These are phyloP conservation scores for Teratosphaeria pseudoeucalypti DNA, from an alignment of 2,329 filamentous ascomycete species.

Conservation along the genomic window DNA sequence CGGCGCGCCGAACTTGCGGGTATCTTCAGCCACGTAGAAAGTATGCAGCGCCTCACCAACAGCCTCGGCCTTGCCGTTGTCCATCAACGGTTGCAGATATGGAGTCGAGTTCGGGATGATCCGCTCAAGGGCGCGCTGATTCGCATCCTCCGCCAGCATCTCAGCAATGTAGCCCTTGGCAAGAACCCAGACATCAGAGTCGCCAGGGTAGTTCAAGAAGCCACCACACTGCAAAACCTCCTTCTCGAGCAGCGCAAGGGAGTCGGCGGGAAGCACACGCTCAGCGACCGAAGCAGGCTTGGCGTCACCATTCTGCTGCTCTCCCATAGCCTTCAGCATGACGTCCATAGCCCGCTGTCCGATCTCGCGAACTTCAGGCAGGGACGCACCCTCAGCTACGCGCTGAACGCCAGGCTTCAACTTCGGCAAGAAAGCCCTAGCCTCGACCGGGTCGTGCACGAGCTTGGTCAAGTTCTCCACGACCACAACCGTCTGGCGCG, in stretches of 20 bases:
- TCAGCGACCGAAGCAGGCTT: slow-evolving; percentile 48
- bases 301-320: slow-evolving; percentile 39
- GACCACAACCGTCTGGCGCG: slow-evolving; percentile 91
- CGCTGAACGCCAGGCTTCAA: slow-evolving; percentile 85
- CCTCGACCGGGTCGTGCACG: slow-evolving; percentile 91
- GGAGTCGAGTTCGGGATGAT: slow-evolving; percentile 59
- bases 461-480: slow-evolving; percentile 97
- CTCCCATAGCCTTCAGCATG: slow-evolving; percentile 86
- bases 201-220: slow-evolving; percentile 50
- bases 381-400: slow-evolving; percentile 76
- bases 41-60: slow-evolving; percentile 66
- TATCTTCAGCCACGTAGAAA: slow-evolving; percentile 72
- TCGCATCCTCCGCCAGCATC: slow-evolving; percentile 81
- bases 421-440: slow-evolving; percentile 88
- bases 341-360: slow-evolving; percentile 71
- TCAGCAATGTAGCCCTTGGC: slow-evolving; percentile 65
- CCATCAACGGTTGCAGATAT: slow-evolving; percentile 64
- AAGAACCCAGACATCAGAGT: slow-evolving; percentile 51
- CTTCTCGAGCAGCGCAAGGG: slow-evolving; percentile 62
- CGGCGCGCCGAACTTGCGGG: slow-evolving; percentile 75
- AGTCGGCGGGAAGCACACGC: slow-evolving; percentile 61
- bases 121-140: slow-evolving; percentile 66
- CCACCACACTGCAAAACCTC: slow-evolving; percentile 63
- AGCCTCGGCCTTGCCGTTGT: slow-evolving; percentile 50
- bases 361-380: slow-evolving; percentile 89